Evolutionary conservation across 441 rosid species (phyloP).

Genomic region (Pelargonium cotyledonis): DNA sequence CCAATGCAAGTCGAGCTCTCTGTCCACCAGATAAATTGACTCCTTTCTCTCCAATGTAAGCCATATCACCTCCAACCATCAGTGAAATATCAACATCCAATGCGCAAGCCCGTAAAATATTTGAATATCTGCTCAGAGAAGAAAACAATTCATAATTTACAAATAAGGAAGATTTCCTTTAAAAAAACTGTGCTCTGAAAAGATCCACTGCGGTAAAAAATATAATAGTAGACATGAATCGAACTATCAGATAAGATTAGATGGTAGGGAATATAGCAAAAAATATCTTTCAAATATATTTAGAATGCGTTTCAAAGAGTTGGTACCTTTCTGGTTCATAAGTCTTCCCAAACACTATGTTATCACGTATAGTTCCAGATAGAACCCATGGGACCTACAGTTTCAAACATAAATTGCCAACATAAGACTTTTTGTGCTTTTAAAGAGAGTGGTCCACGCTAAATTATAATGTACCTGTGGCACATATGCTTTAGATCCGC

Average conservation of each 20-base stretch:
- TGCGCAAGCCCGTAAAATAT: constrained; percentile 66
- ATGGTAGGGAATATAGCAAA: not conserved
- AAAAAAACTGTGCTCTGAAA: not conserved
- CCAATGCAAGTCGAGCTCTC: constrained; percentile 94
- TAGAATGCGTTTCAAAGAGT: not conserved
- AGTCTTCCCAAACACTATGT: constrained; percentile 63
- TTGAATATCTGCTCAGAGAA: constrained; percentile 48
- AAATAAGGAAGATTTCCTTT: constrained; percentile 7
- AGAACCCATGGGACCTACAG: constrained; percentile 86
- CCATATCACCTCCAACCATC: constrained; percentile 85
- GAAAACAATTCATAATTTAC: constrained; percentile 11
- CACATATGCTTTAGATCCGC: constrained; percentile 71
- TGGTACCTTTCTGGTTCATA: constrained; percentile 61
- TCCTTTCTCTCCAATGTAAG: constrained; percentile 86
- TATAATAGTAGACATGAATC: not conserved
- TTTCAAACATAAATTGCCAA: constrained; percentile 19
- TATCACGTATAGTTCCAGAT: constrained; percentile 84
- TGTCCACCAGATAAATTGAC: constrained; percentile 93
- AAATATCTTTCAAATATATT: not conserved
- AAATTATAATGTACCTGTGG: constrained; percentile 63
- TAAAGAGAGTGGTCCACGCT: constrained; percentile 13
- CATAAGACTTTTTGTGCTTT: constrained; percentile 18
- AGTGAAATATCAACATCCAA: constrained; percentile 70
- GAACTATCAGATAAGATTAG: not conserved
- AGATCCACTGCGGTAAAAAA: not conserved